phyloP scores from a whole-genome alignment of 345 rosid genomes.

The Excoecaria agallocha region DNA sequence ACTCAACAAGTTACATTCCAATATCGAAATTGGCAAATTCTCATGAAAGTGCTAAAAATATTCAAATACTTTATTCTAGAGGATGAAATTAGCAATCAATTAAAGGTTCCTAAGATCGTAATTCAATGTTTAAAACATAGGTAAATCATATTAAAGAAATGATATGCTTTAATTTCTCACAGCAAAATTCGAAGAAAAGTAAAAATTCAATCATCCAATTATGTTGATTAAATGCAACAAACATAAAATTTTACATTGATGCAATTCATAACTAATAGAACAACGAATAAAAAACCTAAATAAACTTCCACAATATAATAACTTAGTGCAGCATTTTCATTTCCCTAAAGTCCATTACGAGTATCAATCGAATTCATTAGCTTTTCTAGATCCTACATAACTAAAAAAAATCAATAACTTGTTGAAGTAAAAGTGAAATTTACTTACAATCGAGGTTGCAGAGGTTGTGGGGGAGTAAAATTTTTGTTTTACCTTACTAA shows the following conservation, averaged over 20 bases:
- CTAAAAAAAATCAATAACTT: background rate
- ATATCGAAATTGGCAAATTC: background rate
- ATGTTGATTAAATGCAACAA: background rate
- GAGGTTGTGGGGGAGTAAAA: no score
- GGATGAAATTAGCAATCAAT: background rate
- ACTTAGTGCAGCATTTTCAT: background rate
- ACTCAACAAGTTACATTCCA: background rate
- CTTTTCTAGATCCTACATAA: background rate
- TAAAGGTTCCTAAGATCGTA: background rate
- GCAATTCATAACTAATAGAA: background rate
- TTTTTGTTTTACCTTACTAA: no score
- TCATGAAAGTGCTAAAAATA: background rate
- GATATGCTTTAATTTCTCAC: no score
- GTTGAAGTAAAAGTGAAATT: background rate
- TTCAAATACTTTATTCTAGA: no score
- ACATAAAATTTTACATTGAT: background rate
- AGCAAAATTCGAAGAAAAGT: background rate
- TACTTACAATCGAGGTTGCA: conserved; percentile 89
- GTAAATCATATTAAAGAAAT: no score
- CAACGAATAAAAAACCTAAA: background rate
- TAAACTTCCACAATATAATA: background rate
- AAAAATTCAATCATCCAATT: background rate
- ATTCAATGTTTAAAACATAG: no score
- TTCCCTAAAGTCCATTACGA: background rate
- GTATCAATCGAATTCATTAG: background rate